These are phyloP conservation scores for Perkinsus chesapeaki DNA, from an alignment of 169 alveolate species.

Conservation along the genomic window DNA sequence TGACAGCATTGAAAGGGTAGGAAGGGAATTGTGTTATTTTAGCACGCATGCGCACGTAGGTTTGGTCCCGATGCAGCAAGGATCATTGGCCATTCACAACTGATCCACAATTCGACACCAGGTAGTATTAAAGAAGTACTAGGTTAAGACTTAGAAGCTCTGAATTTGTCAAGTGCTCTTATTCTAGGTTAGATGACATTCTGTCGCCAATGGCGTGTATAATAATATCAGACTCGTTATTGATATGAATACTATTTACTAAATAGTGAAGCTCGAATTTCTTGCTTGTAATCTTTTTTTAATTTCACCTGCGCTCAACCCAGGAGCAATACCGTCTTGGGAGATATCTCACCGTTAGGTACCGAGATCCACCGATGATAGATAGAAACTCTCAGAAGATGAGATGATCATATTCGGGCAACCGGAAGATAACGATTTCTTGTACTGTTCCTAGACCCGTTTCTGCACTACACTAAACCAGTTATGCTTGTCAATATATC, in stretches of 20 bases:
- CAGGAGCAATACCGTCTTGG: too few relatives aligned
- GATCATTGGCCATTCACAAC: slow-evolving; percentile 20
- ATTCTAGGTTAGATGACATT: too few relatives aligned
- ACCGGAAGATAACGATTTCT: too few relatives aligned
- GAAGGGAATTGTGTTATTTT: neutral
- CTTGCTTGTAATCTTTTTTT: neutral
- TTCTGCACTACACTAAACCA: neutral
- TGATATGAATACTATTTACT: too few relatives aligned
- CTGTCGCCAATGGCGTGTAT: too few relatives aligned
- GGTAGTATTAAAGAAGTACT: too few relatives aligned
- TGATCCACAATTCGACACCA: slow-evolving; percentile 5
- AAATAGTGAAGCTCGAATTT: neutral
- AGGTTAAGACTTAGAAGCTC: too few relatives aligned
- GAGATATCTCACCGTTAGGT: too few relatives aligned
- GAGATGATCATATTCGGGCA: neutral
- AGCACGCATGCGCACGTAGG: neutral
- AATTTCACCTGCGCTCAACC: too few relatives aligned
- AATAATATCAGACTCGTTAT: too few relatives aligned
- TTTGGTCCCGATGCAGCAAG: neutral
- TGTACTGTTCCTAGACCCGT: neutral
- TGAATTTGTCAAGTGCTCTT: too few relatives aligned
- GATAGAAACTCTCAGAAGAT: neutral
- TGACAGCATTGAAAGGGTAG: neutral
- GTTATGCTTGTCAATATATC: too few relatives aligned
- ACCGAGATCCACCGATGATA: neutral